Conservation (phyloP, 1,284 basidiomycete genomes). For the Meripilus lineatus region DNA sequence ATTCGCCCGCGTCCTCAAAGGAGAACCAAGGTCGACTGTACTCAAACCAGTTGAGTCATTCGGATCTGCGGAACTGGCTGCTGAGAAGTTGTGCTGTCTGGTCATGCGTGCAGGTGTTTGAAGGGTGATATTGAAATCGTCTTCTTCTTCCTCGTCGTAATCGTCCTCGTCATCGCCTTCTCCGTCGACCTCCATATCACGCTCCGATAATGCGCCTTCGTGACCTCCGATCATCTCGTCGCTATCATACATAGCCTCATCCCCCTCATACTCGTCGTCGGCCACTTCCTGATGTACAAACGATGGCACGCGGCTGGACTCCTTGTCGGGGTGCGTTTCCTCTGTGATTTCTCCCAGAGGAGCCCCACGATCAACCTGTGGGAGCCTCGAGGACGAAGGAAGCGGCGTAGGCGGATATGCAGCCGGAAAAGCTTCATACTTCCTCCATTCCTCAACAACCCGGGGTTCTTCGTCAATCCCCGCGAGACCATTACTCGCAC, state of each 20-base stretch:
- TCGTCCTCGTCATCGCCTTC: constrained; percentile 33
- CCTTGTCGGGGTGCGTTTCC: too few relatives aligned
- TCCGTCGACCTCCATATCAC: constrained; percentile 21
- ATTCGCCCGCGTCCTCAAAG: constrained; percentile 39
- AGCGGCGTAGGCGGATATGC: constrained; percentile 46
- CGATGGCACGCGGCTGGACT: too few relatives aligned
- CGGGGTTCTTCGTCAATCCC: constrained; percentile 9
- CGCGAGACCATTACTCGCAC: background rate
- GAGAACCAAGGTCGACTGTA: constrained; percentile 39
- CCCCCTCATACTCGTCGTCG: constrained; percentile 36
- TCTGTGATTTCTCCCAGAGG: constrained; percentile 1
- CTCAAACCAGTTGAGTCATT: constrained; percentile 40
- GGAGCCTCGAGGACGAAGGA: constrained; percentile 11
- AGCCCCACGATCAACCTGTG: background rate
- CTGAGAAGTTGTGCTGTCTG: constrained; percentile 17
- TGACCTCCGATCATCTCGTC: constrained; percentile 24
- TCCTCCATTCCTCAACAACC: constrained; percentile 29
- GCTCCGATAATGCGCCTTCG: constrained; percentile 18
- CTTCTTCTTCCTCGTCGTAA: constrained; percentile 45
- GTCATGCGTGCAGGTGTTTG: constrained; percentile 45
- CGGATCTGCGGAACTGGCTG: constrained; percentile 27
- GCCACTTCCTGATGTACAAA: constrained; percentile 1
- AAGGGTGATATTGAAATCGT: constrained; percentile 61
- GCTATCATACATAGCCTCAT: constrained; percentile 24
- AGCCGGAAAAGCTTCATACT: constrained; percentile 42